phyloP scores from a whole-genome alignment of 2,329 filamentous ascomycete genomes.

The Colletotrichum lini region DNA sequence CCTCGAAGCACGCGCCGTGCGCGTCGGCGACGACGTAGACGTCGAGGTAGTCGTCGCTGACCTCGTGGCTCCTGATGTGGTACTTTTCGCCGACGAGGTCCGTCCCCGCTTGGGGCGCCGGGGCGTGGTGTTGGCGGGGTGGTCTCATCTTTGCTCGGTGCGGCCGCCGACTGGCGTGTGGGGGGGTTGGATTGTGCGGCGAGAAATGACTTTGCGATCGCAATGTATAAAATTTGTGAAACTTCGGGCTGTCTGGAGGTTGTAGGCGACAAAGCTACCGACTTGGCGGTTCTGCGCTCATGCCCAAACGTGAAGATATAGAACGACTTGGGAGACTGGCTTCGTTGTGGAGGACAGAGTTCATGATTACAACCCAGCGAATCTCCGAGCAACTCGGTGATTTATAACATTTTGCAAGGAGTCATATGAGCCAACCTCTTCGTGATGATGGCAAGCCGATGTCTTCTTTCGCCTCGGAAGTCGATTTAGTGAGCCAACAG shows the following conservation, averaged over 20 bases:
- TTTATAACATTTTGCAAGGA: neutral
- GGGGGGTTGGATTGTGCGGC: too few species aligned
- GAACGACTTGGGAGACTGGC: neutral
- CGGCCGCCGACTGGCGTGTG: neutral
- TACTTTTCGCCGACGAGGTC: conserved; percentile 3
- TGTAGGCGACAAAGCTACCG: neutral
- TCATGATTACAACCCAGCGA: neutral
- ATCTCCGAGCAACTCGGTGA: neutral
- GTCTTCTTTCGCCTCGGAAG: neutral
- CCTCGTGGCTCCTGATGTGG: neutral
- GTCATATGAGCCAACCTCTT: too few species aligned
- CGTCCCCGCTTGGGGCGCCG: neutral
- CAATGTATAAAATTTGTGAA: too few species aligned
- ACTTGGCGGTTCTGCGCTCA: too few species aligned
- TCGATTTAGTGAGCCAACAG: neutral
- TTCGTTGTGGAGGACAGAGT: neutral
- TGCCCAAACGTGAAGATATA: too few species aligned
- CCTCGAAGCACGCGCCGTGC: conserved; percentile 1
- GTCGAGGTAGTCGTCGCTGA: conserved; percentile 14
- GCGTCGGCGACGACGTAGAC: conserved; percentile 12
- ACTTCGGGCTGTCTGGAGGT: too few species aligned
- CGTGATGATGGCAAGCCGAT: neutral
- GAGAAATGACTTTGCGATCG: too few species aligned
- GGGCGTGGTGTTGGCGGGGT: neutral
- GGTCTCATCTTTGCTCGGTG: neutral